Evolutionary conservation across 768 basidiomycete species (phyloP).

Genomic region (Russula ochroleuca): DNA sequence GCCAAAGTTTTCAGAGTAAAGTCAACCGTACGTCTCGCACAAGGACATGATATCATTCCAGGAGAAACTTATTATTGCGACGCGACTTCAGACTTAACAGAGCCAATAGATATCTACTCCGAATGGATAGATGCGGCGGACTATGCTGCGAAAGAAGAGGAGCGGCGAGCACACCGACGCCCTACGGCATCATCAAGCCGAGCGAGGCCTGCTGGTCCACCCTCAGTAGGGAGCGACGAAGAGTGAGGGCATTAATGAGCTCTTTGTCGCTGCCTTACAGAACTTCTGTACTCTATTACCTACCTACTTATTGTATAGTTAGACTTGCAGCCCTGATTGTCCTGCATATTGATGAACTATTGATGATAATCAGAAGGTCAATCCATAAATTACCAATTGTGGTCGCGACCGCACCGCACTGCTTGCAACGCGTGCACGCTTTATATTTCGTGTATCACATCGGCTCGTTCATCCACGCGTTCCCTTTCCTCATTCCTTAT

Average conservation of each 20-base stretch:
- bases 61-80: constrained; percentile 15
- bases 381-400: constrained; percentile 19
- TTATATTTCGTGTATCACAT: constrained; percentile 5
- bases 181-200: constrained; percentile 53
- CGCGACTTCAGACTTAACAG: constrained; percentile 62
- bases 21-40: constrained; percentile 60
- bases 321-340: background rate
- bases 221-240: constrained; percentile 44
- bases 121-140: constrained; percentile 91
- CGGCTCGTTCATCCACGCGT: constrained; percentile 10
- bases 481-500: constrained; percentile 2
- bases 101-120: constrained; percentile 85
- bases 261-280: background rate
- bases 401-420: constrained; percentile 9
- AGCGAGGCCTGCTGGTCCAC: constrained; percentile 35
- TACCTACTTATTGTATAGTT: constrained; percentile 13
- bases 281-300: constrained; percentile 4
- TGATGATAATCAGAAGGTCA: background rate
- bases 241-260: constrained; percentile 36
- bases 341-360: no score
- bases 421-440: constrained; percentile 15
- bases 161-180: constrained; percentile 42
- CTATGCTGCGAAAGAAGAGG: constrained; percentile 66
- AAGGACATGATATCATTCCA: constrained; percentile 19
- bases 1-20: constrained; percentile 84